Percentiles rank a stretch among this genome's conserved stretches.
These are phyloP conservation scores for Quercus lobata DNA, from an alignment of 331 rosid genomes.

Conservation along the genomic window DNA sequence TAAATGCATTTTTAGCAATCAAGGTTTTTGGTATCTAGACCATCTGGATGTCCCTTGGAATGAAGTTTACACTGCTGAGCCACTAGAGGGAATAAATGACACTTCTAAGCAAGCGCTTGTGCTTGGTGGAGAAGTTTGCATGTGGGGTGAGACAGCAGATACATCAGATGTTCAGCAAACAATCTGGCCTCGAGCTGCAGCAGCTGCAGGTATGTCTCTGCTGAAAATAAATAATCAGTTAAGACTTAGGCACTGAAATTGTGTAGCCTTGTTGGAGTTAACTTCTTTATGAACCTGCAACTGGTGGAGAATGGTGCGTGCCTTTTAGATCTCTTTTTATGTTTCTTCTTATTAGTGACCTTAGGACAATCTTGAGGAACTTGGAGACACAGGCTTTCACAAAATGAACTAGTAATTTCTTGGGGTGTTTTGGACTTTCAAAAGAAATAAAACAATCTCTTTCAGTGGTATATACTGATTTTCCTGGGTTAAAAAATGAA, in stretches of 20 bases:
- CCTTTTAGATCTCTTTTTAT: too few species aligned
- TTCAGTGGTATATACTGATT: too few species aligned
- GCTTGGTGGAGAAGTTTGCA: slow-evolving; percentile 95
- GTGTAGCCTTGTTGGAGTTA: not conserved
- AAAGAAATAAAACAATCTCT: too few species aligned
- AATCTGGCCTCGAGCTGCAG: slow-evolving; percentile 99
- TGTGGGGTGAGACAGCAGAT: slow-evolving; percentile 94
- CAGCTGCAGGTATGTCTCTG: slow-evolving; percentile 80
- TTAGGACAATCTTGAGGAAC: too few species aligned
- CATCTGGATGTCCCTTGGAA: slow-evolving; percentile 97
- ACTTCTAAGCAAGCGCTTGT: slow-evolving; percentile 65
- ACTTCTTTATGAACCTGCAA: not conserved
- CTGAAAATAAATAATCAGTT: not conserved
- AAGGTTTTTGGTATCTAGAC: slow-evolving; percentile 94
- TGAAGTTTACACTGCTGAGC: slow-evolving; percentile 62
- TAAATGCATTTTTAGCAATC: slow-evolving; percentile 95
- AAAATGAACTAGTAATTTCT: too few species aligned
- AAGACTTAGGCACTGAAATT: not conserved
- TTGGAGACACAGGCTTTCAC: too few species aligned
- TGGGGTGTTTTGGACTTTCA: too few species aligned
- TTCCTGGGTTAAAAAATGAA: too few species aligned
- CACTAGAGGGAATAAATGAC: slow-evolving; percentile 62
- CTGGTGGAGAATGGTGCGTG: not conserved
- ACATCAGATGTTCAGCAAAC: slow-evolving; percentile 86
- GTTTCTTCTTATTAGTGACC: too few species aligned